Evolutionary conservation across 2,329 filamentous ascomycete species (phyloP).

Genomic region (Claviceps sp.): DNA sequence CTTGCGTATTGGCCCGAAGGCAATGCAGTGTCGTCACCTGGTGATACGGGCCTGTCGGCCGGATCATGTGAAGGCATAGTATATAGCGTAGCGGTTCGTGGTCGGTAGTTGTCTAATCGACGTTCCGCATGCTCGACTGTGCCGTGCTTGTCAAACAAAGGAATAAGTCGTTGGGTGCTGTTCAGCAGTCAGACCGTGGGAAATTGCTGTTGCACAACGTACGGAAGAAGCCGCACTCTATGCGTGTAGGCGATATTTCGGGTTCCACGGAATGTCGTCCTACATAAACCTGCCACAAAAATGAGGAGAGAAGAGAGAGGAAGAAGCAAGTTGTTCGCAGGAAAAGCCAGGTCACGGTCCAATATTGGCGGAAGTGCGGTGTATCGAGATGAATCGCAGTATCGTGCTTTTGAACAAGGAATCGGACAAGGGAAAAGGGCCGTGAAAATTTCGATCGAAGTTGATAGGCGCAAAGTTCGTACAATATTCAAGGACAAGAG

Average conservation of each 20-base stretch:
- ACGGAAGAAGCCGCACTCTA: not conserved
- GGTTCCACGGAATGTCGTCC: not conserved
- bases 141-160: not conserved
- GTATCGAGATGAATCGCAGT: not conserved
- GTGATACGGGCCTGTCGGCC: constrained; percentile 22
- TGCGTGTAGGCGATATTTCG: not conserved
- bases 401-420: not conserved
- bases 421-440: not conserved
- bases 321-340: not conserved
- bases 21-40: constrained; percentile 26
- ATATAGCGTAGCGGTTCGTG: not conserved
- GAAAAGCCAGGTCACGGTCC: not conserved
- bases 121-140: constrained; percentile 9
- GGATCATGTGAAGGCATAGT: constrained; percentile 26
- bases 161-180: not conserved
- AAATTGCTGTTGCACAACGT: not conserved
- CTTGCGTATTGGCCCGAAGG: constrained; percentile 18
- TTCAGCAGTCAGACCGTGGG: not conserved
- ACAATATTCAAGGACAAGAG: not conserved
- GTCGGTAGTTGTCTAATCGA: not conserved
- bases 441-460: not conserved
- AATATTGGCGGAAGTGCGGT: not conserved
- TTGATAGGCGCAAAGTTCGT: not conserved
- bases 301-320: not conserved
- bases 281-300: not conserved